A percentile compares a stretch with the other conserved stretches of the same genome.
These are phyloP conservation scores for Metarhizium sp. DNA, from an alignment of 2,329 filamentous ascomycete species.

Conservation along the genomic window DNA sequence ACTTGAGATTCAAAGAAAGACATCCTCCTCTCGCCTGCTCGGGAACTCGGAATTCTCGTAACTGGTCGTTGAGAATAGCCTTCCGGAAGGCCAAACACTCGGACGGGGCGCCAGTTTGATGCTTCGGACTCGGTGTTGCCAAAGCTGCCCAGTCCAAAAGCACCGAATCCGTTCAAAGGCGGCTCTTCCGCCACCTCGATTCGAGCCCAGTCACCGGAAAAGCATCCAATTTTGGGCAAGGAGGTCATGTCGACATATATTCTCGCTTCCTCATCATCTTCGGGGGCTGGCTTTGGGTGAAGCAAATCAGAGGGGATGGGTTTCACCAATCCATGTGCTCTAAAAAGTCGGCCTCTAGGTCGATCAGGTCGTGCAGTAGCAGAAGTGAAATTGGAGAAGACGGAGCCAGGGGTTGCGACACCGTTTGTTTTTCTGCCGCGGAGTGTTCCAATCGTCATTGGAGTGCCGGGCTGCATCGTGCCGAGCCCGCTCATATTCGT, in stretches of 20 bases:
- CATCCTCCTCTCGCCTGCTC: slow-evolving; percentile 39
- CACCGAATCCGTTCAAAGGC: slow-evolving; percentile 54
- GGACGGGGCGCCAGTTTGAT: slow-evolving; percentile 68
- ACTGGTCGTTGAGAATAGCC: slow-evolving; percentile 53
- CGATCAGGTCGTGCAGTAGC: slow-evolving; percentile 69
- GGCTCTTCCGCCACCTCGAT: slow-evolving; percentile 71
- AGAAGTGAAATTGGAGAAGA: slow-evolving; percentile 81
- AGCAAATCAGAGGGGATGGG: slow-evolving; percentile 68
- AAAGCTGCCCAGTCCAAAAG: slow-evolving; percentile 60
- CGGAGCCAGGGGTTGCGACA: slow-evolving; percentile 72
- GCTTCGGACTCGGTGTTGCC: slow-evolving; percentile 43
- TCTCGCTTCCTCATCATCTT: slow-evolving; percentile 81
- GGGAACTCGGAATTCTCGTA: slow-evolving; percentile 49
- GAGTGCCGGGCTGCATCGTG: slow-evolving; percentile 71
- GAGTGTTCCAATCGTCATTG: slow-evolving; percentile 54
- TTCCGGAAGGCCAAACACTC: slow-evolving; percentile 83
- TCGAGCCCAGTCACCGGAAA: slow-evolving; percentile 94
- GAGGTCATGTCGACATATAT: slow-evolving; percentile 86
- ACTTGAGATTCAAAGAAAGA: slow-evolving; percentile 64
- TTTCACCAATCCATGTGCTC: slow-evolving; percentile 65
- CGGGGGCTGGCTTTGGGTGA: slow-evolving; percentile 66
- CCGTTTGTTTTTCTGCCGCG: slow-evolving; percentile 60
- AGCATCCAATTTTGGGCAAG: slow-evolving; percentile 83
- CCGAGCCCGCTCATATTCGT: slow-evolving; percentile 71
- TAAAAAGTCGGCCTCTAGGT: slow-evolving; percentile 71